Base-by-base conservation (phyloP, 2,329 filamentous ascomycete species). In the Dothistroma pini region DNA sequence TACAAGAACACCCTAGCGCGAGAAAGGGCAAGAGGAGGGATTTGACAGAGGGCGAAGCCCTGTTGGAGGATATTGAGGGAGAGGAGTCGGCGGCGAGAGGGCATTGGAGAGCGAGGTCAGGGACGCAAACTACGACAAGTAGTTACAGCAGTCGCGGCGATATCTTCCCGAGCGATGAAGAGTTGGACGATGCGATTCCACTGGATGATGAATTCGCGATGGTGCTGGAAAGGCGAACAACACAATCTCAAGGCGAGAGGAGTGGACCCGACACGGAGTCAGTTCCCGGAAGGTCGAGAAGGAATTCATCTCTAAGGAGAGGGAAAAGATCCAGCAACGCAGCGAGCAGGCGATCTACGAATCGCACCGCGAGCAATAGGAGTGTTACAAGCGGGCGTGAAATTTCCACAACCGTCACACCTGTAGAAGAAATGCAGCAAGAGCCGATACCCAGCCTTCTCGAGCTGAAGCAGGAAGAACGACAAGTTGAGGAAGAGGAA, bases 171-270 rank as follows among this genome's bases (percentile, higher is more conserved):
- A 96, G 92, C 69, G 91, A 93, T 57, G 91, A 96, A 61, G 70
- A 76, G 65, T 12, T 53, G 8, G 93, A 96, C 74, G 93, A 97
- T 75, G 93, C 93, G 0, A 86, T 96, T n/a, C 90, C 92, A 12
- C 78, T 97, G 19, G 91, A 93, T 69, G 93, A 97, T 72, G 93
- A 97, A 71, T 96, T 97, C 69, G 90, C 92, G 2, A 87, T 96
- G 73, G 86, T 87, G 2, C 81, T 97, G 63, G 88, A 92, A 62
- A 85, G 89, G 56, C 86, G 89, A 32, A 66, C 67, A 2, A 84
- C 83, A 79, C 32, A 66, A 21, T 60, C 64, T 10, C 67, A 63
- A 6, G 29, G 19, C n/a, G 49, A 32, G 14, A 58, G 44, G 6
- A 38, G 52, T 12, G 67, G 65, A n/a, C 79, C 78, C 48, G 79